A percentile compares a stretch with the other conserved stretches of the same genome.
phyloP scores from a whole-genome alignment of 2,329 filamentous ascomycete species.

The Epichloe hybrida region DNA sequence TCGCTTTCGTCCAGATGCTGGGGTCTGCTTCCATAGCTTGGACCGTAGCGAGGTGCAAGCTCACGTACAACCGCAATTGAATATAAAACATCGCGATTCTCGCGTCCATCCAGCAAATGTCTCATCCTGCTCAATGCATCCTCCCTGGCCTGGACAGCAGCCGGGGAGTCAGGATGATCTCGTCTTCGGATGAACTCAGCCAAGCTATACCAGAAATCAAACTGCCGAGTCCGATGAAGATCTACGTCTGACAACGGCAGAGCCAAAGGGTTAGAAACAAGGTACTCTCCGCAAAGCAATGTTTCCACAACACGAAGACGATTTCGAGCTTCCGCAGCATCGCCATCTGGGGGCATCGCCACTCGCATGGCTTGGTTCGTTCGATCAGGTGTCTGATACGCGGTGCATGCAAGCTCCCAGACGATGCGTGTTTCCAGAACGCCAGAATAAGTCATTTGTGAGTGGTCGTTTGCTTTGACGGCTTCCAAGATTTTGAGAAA shows the following conservation, averaged over 20 bases:
- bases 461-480: conserved; percentile 34
- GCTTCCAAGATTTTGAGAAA: conserved; percentile 44
- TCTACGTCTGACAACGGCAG: conserved; percentile 36
- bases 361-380: conserved; percentile 20
- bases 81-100: conserved; percentile 84
- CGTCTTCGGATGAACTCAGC: conserved; percentile 50
- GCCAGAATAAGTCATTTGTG: conserved; percentile 39
- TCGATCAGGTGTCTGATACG: conserved; percentile 24
- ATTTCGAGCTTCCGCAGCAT: conserved; percentile 49
- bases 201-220: conserved; percentile 73
- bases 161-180: conserved; percentile 37
- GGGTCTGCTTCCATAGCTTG: conserved; percentile 42
- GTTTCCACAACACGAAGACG: conserved; percentile 65
- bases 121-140: conserved; percentile 52
- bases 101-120: conserved; percentile 59
- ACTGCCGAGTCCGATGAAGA: conserved; percentile 44
- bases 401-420: conserved; percentile 44
- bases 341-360: conserved; percentile 37
- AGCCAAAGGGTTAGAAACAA: conserved; percentile 43
- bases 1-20: conserved; percentile 53
- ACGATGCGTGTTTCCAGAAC: conserved; percentile 44
- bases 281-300: conserved; percentile 57
- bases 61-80: conserved; percentile 72
- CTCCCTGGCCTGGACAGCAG: conserved; percentile 46
- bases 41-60: conserved; percentile 50